These are phyloP conservation scores for Pseudonitzschia pungens DNA, from an alignment of 108 stramenopile species.

Conservation along the genomic window DNA sequence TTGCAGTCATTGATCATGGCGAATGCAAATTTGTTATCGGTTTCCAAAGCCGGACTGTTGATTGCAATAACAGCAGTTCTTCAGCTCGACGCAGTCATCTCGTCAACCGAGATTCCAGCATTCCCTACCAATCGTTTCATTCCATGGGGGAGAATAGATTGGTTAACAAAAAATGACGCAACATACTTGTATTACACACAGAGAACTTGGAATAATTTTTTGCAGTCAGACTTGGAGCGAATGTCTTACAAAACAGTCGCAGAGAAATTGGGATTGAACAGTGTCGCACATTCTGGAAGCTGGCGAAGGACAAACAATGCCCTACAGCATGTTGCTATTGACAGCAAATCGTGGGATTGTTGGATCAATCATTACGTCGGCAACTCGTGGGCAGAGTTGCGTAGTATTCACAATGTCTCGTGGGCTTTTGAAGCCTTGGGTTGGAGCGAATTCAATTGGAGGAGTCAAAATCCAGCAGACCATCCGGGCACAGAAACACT, in stretches of 20 bases:
- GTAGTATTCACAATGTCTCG: neutral
- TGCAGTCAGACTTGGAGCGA: neutral
- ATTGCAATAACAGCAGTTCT: neutral
- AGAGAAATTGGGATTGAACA: neutral
- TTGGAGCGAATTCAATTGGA: slow-evolving; percentile 14
- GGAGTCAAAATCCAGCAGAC: neutral
- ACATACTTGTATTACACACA: neutral
- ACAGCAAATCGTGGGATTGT: slow-evolving; percentile 19
- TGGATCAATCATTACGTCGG: slow-evolving; percentile 28
- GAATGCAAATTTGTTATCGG: neutral
- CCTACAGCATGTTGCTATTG: neutral
- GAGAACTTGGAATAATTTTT: slow-evolving; percentile 4
- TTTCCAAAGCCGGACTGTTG: neutral
- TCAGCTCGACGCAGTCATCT: neutral
- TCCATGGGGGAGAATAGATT: neutral
- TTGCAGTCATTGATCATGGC: neutral
- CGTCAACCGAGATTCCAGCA: neutral
- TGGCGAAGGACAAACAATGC: neutral
- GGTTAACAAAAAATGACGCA: neutral
- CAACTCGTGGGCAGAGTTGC: slow-evolving; percentile 17
- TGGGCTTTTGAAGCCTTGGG: slow-evolving; percentile 14
- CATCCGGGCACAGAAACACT: neutral
- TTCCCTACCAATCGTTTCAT: slow-evolving; percentile 10
- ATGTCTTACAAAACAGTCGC: neutral
- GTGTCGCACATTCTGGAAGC: too few relatives aligned